Percentiles rank a stretch among this genome's conserved stretches.
Conservation (phyloP, 2,329 filamentous ascomycete species). For the Aureobasidium sp. region DNA sequence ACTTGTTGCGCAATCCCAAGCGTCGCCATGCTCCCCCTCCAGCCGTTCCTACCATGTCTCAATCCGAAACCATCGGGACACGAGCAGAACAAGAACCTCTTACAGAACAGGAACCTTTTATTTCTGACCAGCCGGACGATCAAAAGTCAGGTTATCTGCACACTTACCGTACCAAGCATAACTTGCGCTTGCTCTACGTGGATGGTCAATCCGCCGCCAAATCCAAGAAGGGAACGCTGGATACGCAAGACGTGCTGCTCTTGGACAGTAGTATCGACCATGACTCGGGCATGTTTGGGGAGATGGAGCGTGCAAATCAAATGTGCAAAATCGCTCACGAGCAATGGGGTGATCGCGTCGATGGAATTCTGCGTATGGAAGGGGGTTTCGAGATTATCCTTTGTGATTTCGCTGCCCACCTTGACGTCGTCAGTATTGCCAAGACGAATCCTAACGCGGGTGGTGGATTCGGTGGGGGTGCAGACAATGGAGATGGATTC, state of each 20-base stretch:
- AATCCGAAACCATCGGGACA: neutral
- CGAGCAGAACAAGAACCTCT: neutral
- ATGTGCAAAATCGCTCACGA: conserved; percentile 49
- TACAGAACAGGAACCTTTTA: neutral
- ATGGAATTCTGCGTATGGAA: conserved; percentile 62
- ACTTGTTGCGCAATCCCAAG: conserved; percentile 7
- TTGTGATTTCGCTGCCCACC: conserved; percentile 51
- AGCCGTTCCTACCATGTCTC: too few relatives aligned
- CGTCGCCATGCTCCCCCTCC: neutral
- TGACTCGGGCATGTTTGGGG: conserved; percentile 33
- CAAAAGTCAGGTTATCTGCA: conserved; percentile 53
- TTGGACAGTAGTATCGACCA: conserved; percentile 20
- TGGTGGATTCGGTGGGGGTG: conserved; percentile 17
- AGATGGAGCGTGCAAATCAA: conserved; percentile 46
- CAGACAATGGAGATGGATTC: conserved; percentile 18
- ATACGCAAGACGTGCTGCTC: conserved; percentile 59
- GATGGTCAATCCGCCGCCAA: conserved; percentile 67
- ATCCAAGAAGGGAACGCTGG: conserved; percentile 57
- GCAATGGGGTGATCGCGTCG: conserved; percentile 48
- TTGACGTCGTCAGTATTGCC: conserved; percentile 32
- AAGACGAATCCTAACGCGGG: conserved; percentile 19
- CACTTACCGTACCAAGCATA: conserved; percentile 53
- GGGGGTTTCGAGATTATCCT: conserved; percentile 64
- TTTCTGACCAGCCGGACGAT: conserved; percentile 4
- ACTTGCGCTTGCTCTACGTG: conserved; percentile 57